Percentiles rank a stretch among this genome's conserved stretches.
Conservation (phyloP, 331 rosid genomes). For the Quercus lobata region DNA sequence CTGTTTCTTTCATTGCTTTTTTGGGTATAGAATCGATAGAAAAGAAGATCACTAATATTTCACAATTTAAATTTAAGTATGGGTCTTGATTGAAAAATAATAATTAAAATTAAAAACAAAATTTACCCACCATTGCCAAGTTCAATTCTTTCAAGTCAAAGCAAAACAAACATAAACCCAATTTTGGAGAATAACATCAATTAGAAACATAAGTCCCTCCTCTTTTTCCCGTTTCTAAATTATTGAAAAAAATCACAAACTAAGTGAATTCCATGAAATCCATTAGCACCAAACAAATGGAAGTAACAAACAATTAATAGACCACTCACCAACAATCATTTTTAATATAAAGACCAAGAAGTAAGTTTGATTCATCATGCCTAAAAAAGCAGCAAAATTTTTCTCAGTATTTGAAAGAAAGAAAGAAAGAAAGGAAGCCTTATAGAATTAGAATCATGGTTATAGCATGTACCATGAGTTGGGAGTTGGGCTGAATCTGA, state of each 20-base stretch:
- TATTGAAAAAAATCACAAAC: too few relatives aligned
- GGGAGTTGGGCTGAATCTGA: slow-evolving; percentile 35
- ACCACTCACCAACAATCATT: too few relatives aligned
- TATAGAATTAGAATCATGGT: background rate
- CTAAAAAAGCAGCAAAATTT: too few relatives aligned
- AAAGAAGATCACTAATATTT: background rate
- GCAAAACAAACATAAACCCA: background rate
- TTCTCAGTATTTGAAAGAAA: background rate
- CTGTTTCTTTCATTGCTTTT: too few relatives aligned
- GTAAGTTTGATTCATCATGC: too few relatives aligned
- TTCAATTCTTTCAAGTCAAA: too few relatives aligned
- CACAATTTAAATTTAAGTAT: background rate
- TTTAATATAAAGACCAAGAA: too few relatives aligned
- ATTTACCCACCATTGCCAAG: background rate
- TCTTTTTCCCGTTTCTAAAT: too few relatives aligned
- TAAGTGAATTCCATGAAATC: too few relatives aligned
- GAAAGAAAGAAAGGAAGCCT: background rate
- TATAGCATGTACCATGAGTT: slow-evolving; percentile 34
- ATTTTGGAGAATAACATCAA: background rate
- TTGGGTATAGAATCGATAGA: background rate
- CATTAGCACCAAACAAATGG: too few relatives aligned
- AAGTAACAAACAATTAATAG: too few relatives aligned
- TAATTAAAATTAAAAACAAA: background rate
- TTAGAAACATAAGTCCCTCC: background rate
- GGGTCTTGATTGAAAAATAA: background rate